Conservation (phyloP, 169 alveolate genomes). For the Plasmodium billcollinsi region DNA sequence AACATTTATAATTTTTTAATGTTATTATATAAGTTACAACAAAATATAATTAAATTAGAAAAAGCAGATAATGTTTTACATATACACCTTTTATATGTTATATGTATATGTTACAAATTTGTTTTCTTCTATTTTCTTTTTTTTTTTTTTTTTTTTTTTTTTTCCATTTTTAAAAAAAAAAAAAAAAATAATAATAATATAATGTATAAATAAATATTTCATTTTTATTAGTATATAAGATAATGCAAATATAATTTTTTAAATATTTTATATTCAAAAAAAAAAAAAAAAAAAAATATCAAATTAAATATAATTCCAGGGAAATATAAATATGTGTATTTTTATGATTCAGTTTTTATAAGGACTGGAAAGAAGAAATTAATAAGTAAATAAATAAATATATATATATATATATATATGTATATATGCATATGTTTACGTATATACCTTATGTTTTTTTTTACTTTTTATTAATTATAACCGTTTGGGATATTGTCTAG, state of each 20-base stretch:
- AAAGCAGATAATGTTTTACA: too few relatives aligned
- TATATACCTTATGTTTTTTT: not conserved
- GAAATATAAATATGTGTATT: not conserved
- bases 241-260: not conserved
- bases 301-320: not conserved
- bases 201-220: too few relatives aligned
- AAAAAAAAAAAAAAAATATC: conserved; percentile 5
- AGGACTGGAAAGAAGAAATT: conserved; percentile 18
- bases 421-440: not conserved
- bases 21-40: too few relatives aligned
- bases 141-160: too few relatives aligned
- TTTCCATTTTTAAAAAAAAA: too few relatives aligned
- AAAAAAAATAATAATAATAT: too few relatives aligned
- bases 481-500: conserved; percentile 71
- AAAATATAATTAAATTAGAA: too few relatives aligned
- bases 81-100: too few relatives aligned
- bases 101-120: too few relatives aligned
- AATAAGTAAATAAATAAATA: not conserved
- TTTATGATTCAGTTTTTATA: conserved; percentile 51
- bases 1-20: too few relatives aligned
- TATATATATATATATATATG: not conserved
- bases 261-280: not conserved
- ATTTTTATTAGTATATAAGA: not conserved
- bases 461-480: not conserved
- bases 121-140: too few relatives aligned